These are phyloP conservation scores for Lasiosphaeria hispida DNA, from an alignment of 495 filamentous ascomycete species.

Conservation along the genomic window DNA sequence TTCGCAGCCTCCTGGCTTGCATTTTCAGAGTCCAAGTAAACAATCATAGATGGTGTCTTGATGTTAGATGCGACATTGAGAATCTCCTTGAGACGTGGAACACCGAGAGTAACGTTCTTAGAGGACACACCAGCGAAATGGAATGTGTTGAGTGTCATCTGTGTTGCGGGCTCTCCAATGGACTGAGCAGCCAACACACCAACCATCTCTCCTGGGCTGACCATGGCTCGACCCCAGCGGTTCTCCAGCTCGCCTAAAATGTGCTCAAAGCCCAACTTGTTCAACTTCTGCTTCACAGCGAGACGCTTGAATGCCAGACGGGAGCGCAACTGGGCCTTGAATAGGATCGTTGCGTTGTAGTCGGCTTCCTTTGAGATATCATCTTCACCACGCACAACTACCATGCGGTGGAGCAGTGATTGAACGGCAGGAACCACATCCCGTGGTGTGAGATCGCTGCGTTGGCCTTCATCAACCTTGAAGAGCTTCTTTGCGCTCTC, in stretches of 20 bases:
- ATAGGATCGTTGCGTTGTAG: slow-evolving; percentile 77
- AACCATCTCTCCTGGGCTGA: slow-evolving; percentile 95
- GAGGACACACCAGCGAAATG: slow-evolving; percentile 99
- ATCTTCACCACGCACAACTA: slow-evolving; percentile 84
- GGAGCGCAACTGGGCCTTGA: slow-evolving; percentile 88
- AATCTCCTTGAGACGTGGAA: slow-evolving; percentile 98
- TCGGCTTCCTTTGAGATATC: slow-evolving; percentile 81
- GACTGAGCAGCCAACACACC: slow-evolving; percentile 97
- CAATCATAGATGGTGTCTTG: slow-evolving; percentile 96
- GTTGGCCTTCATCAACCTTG: slow-evolving; percentile 75
- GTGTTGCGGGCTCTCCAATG: slow-evolving; percentile 96
- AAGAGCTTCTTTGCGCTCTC: slow-evolving; percentile 86
- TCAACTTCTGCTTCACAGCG: slow-evolving; percentile 77
- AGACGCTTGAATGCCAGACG: slow-evolving; percentile 89
- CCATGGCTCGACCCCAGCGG: slow-evolving; percentile 75
- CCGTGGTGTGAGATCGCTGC: slow-evolving; percentile 87
- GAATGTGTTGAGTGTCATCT: slow-evolving; percentile 99
- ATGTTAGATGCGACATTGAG: slow-evolving; percentile 95
- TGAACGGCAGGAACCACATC: slow-evolving; percentile 83
- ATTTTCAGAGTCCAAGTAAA: slow-evolving; percentile 67
- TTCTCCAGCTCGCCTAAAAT: slow-evolving; percentile 88
- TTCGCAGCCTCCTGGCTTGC: slow-evolving; percentile 78
- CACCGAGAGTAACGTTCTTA: slow-evolving; percentile 99
- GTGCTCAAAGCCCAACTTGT: slow-evolving; percentile 89
- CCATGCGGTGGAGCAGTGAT: slow-evolving; percentile 68